phyloP scores from a whole-genome alignment of 176 grass and related monocot species.

The Dendrocalamus sinicus region DNA sequence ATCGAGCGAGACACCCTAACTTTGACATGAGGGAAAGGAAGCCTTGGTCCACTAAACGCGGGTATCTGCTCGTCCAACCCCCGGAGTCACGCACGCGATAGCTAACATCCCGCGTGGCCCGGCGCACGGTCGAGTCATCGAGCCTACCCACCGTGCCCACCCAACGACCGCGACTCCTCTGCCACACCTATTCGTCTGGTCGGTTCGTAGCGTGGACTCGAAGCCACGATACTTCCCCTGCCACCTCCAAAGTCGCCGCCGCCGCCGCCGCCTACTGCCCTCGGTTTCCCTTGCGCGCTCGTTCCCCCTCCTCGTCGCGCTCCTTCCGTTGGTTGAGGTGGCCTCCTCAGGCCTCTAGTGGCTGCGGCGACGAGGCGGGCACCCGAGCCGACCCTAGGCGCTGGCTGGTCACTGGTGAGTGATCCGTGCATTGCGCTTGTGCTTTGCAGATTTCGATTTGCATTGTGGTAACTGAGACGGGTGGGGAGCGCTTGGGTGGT shows the following conservation, averaged over 20 bases:
- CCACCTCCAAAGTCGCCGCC: neutral
- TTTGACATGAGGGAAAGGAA: neutral
- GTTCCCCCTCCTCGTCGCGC: neutral
- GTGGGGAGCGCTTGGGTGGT: neutral
- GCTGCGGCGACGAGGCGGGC: neutral
- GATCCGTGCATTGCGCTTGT: conserved; percentile 14
- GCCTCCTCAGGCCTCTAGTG: neutral
- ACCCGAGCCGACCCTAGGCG: neutral
- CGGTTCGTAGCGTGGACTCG: conserved; percentile 49
- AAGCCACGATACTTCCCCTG: conserved; percentile 19
- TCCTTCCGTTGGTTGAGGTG: neutral
- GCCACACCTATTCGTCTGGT: neutral
- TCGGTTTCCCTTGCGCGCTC: neutral
- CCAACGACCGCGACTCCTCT: neutral
- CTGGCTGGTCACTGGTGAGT: neutral
- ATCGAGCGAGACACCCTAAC: too few species aligned
- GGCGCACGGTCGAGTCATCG: neutral
- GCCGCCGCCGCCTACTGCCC: neutral
- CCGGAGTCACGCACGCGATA: neutral
- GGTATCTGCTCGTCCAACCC: neutral
- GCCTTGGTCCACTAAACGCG: conserved; percentile 3
- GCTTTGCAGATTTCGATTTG: neutral
- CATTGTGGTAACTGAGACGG: neutral
- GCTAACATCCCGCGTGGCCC: neutral
- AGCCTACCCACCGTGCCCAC: neutral